These are phyloP conservation scores for Xylaria sp. DNA, from an alignment of 2,329 filamentous ascomycete genomes.

Conservation along the genomic window DNA sequence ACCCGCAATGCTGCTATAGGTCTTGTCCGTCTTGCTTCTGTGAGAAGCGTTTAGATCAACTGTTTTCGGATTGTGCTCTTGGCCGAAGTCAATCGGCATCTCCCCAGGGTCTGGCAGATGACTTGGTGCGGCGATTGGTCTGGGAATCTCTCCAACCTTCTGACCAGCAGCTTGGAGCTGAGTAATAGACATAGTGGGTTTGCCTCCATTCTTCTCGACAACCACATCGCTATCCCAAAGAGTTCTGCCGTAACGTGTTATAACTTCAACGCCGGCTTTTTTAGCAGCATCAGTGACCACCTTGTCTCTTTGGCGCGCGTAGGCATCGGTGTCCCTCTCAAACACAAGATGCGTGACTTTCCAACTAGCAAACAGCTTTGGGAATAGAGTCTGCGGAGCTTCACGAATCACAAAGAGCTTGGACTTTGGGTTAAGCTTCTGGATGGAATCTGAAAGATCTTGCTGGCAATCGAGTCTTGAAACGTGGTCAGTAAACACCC, in stretches of 20 bases:
- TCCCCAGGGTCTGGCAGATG: slow-evolving; percentile 73
- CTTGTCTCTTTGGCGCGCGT: slow-evolving; percentile 72
- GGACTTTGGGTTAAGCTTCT: slow-evolving; percentile 72
- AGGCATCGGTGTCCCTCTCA: slow-evolving; percentile 81
- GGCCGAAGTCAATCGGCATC: slow-evolving; percentile 68
- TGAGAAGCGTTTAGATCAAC: slow-evolving; percentile 70
- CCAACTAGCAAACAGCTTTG: slow-evolving; percentile 79
- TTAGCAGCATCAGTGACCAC: slow-evolving; percentile 68
- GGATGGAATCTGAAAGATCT: slow-evolving; percentile 74
- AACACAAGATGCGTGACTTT: slow-evolving; percentile 80
- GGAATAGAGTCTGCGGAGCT: slow-evolving; percentile 75
- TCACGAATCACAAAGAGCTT: slow-evolving; percentile 79
- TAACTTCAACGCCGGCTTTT: slow-evolving; percentile 73
- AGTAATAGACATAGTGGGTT: slow-evolving; percentile 78
- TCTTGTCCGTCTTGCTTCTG: slow-evolving; percentile 64
- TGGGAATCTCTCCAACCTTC: slow-evolving; percentile 70
- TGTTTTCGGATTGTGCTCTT: slow-evolving; percentile 59
- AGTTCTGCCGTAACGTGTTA: slow-evolving; percentile 73
- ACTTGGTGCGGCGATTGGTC: slow-evolving; percentile 69
- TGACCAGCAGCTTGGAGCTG: slow-evolving; percentile 73
- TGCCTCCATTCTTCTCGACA: slow-evolving; percentile 71
- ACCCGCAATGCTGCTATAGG: slow-evolving; percentile 71
- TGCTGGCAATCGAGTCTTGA: slow-evolving; percentile 75
- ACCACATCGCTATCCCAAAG: slow-evolving; percentile 79
- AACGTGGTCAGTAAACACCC: slow-evolving; percentile 22